Base-by-base conservation (phyloP, 257 asterid species). In the Haberlea rhodopensis region DNA sequence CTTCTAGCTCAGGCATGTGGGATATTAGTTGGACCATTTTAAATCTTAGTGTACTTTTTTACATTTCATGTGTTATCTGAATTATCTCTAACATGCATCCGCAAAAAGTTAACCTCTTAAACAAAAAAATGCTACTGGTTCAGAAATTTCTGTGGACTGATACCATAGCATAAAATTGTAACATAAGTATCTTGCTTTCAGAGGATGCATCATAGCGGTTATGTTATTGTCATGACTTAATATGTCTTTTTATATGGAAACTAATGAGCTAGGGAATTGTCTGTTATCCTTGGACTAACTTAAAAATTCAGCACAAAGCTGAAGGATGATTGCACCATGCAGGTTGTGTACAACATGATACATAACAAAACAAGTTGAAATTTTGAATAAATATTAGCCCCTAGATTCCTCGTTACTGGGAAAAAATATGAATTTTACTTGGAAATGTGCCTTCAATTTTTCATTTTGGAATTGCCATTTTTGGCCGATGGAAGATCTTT, bases 11-110 rank as follows among this genome's bases (percentile, higher is more conserved):
- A 65, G 15, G 61, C 65, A 13, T 6, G 67, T 52, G 45, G n/a
- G n/a, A n/a, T n/a, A n/a, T n/a, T n/a, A 60, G 49, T 62, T 70
- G 27, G 18, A 24, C 51, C 63, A 60, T 63, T 61, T 54, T 51
- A 34, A 34, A 49, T 13, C 24, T 67, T 22, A 40, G 60, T 65
- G 63, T 66, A 61, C 62, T 31, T 58, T 4, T 54, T n/a, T n/a
- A 19, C 57, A 21, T 58, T 53, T 18, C 21, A 56, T 45, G 22
- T 46, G 25, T n/a, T n/a, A n/a, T n/a, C n/a, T n/a, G n/a, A n/a
- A n/a, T 62, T 61, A 29, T 0, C 27, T 69, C 27, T 58, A n/a
- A 48, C 48, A 16, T 32, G 20, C 20, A 57, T 63, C 60, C 40
- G 32, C 34, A 18, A 32, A 57, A 63, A 31, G 18, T 43, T 28